Base-by-base conservation (phyloP, 202 grass and related monocot species). In the Zizania palustris region DNA sequence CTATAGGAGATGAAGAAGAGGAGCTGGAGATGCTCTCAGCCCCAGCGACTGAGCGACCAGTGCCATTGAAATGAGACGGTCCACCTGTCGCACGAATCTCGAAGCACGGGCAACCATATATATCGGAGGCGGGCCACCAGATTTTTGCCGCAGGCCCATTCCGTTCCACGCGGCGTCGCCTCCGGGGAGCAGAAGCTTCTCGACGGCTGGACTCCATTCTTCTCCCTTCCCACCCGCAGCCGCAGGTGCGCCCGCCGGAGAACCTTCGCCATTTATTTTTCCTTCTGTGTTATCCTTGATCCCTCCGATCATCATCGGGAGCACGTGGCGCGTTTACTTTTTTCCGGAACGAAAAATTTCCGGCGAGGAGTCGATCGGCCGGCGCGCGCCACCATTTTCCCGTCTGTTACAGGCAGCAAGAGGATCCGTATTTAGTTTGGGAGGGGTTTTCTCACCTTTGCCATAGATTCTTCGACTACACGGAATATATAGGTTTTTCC, bases 101-200 rank as follows among this genome's bases (percentile, higher is more conserved):
- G 28, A 76, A 51, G 59, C 33, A 19, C 15, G 28, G 28, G 8
- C 28, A 53, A 13, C 76, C 45, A 16, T 8, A 19, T 15, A 19
- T 65, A 59, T 15, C 38, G 15, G 51, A 7, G 6, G 16, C 51
- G 16, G 8, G 3, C 56, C 20, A 44, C 19, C n/a, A 15, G 4
- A 7, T 10, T 10, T 45, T n/a, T 58, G 37, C 45, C 33, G 9
- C 35, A 33, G 14, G 11, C 43, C 55, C 35, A 4, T 6, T 33
- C 34, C 42, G 19, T 14, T 60, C 77, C 76, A 80, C 77, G 53
- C 77, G 77, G 40, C 66, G 65, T 48, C 40, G 42, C 42, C 16
- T 50, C 22, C 65, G 40, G 65, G 19, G 51, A 14, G 51, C 14
- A 6, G 77, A 80, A 80, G n/a, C 65, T 80, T 71, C 65, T 71